phyloP scores from a whole-genome alignment of 495 filamentous ascomycete species.

The Astrothelium macrocarpum region DNA sequence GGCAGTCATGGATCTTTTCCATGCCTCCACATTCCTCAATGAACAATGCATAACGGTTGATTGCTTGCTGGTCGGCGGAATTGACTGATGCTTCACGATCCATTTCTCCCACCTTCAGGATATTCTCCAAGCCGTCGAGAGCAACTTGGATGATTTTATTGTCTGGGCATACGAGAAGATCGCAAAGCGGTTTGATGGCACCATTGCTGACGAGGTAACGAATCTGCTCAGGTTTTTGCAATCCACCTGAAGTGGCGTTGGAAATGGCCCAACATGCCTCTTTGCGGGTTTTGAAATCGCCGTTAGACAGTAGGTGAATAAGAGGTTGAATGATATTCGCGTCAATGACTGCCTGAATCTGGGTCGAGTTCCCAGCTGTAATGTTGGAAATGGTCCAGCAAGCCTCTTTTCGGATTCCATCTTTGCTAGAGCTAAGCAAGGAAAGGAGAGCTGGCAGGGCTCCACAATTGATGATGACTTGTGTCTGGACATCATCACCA shows the following conservation, averaged over 20 bases:
- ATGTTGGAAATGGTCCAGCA: slow-evolving; percentile 99
- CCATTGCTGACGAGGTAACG: slow-evolving; percentile 85
- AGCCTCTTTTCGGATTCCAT: slow-evolving; percentile 98
- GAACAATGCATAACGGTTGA: slow-evolving; percentile 96
- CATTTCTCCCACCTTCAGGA: slow-evolving; percentile 97
- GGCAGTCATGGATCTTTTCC: slow-evolving; percentile 99
- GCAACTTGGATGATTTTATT: slow-evolving; percentile 99
- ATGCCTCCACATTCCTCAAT: slow-evolving; percentile 98
- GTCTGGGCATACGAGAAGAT: slow-evolving; percentile 91
- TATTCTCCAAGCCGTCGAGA: slow-evolving; percentile 96
- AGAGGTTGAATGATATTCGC: slow-evolving; percentile 93
- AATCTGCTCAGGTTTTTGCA: slow-evolving; percentile 98
- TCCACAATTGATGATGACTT: slow-evolving; percentile 98
- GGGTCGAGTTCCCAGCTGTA: slow-evolving; percentile 92
- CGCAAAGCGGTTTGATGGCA: slow-evolving; percentile 95
- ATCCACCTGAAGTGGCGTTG: slow-evolving; percentile 93
- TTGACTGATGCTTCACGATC: slow-evolving; percentile 81
- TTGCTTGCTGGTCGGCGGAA: slow-evolving; percentile 51
- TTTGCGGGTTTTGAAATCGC: slow-evolving; percentile 98
- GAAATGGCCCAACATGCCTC: slow-evolving; percentile 99
- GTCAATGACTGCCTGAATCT: slow-evolving; percentile 96
- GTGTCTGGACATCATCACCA: slow-evolving; percentile 96
- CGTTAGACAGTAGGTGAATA: slow-evolving; percentile 89
- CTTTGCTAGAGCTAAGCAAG: slow-evolving; percentile 90
- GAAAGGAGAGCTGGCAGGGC: slow-evolving; percentile 84